Conservation (phyloP, 116 monocot genomes). For the Cymodocea nodosa region DNA sequence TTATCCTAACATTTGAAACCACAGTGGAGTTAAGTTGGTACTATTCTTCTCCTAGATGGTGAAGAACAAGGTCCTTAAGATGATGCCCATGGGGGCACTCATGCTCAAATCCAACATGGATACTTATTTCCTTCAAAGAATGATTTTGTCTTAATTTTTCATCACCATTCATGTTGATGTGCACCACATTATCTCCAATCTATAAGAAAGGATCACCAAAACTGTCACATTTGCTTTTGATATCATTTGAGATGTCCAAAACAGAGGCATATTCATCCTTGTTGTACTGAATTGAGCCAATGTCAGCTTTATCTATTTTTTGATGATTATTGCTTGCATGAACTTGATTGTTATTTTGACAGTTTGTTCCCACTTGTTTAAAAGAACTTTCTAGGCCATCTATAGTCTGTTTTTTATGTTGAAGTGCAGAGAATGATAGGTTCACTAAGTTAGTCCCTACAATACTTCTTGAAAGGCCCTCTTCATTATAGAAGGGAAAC, state of each 20-base stretch:
- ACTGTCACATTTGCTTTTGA: conserved; percentile 9
- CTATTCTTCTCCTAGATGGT: conserved; percentile 2
- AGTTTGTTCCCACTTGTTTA: conserved; percentile 4
- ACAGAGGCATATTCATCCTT: not conserved
- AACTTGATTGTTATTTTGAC: conserved; percentile 22
- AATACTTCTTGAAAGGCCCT: conserved; percentile 94
- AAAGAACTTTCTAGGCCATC: conserved; percentile 17
- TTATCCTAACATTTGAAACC: conserved; percentile 13
- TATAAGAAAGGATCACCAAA: conserved; percentile 43
- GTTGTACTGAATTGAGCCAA: conserved; percentile 11
- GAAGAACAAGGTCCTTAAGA: conserved; percentile 39
- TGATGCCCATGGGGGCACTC: conserved; percentile 92
- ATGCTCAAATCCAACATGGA: conserved; percentile 89
- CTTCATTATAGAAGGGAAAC: conserved; percentile 56
- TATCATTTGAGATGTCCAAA: conserved; percentile 12
- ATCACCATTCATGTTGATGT: conserved; percentile 28
- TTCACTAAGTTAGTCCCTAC: conserved; percentile 36
- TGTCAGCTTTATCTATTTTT: conserved; percentile 15
- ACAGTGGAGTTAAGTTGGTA: conserved; percentile 6
- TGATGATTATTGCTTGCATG: conserved; percentile 11
- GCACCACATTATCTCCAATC: conserved; percentile 75
- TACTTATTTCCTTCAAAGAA: conserved; percentile 24
- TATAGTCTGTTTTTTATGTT: conserved; percentile 35
- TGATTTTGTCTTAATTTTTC: conserved; percentile 22
- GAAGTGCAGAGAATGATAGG: conserved; percentile 32